phyloP scores from a whole-genome alignment of 2,329 filamentous ascomycete genomes.

The Albophoma yamanashiensis region DNA sequence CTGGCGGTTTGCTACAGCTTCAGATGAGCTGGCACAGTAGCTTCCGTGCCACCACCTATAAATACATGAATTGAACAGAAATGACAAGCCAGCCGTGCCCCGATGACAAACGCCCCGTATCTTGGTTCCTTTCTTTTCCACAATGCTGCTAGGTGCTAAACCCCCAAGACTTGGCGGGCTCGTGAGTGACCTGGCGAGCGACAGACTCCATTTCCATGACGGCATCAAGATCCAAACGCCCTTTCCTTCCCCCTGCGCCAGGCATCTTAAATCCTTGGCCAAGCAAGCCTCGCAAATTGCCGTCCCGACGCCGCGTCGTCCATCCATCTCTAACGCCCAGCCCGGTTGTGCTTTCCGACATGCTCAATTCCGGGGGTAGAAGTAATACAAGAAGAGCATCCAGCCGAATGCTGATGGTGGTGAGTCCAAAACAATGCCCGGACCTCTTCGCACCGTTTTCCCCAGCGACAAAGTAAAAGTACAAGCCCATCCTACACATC shows the following conservation, averaged over 20 bases:
- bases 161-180: background rate
- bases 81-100: slow-evolving; percentile 1
- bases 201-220: background rate
- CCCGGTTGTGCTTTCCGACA: background rate
- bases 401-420: background rate
- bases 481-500: slow-evolving; percentile 14
- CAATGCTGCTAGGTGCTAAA: background rate
- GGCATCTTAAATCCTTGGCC: background rate
- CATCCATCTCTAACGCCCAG: background rate
- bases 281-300: background rate
- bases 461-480: slow-evolving; percentile 3
- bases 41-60: background rate
- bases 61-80: background rate
- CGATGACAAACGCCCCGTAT: background rate
- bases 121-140: background rate
- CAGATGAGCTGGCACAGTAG: background rate
- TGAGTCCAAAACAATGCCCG: background rate
- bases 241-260: background rate
- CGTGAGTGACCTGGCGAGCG: background rate
- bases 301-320: background rate
- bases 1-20: background rate
- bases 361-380: background rate
- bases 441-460: background rate
- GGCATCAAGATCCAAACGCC: background rate
- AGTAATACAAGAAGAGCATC: background rate